Evolutionary conservation across 78 protist species (phyloP).

Genomic region (Planoprotostelium fungivorum): DNA sequence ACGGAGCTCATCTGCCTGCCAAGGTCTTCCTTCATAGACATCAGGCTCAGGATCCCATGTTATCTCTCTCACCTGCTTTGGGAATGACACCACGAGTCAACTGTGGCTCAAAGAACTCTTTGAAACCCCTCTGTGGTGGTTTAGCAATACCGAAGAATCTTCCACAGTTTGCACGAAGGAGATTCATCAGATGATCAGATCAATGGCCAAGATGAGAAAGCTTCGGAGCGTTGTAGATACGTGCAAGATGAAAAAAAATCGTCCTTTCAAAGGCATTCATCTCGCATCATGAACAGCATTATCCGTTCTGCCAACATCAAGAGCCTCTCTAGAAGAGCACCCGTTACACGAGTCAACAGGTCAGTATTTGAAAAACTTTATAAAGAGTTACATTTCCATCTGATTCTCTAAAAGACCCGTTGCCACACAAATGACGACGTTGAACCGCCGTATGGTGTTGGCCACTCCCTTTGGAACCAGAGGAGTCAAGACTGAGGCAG

Average conservation of each 20-base stretch:
- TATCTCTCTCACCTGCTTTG: constrained; percentile 17
- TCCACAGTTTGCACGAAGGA: background rate
- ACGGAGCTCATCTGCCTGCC: constrained; percentile 66
- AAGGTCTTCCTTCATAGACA: constrained; percentile 12
- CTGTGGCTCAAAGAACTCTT: constrained; percentile 38
- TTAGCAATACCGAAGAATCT: background rate
- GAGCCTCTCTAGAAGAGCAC: background rate
- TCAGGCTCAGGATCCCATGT: background rate
- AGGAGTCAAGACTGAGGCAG: background rate
- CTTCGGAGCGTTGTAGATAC: too few relatives aligned
- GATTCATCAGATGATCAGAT: too few relatives aligned
- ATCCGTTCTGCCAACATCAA: background rate
- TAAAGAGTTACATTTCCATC: too few relatives aligned
- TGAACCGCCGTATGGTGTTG: background rate
- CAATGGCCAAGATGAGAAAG: too few relatives aligned
- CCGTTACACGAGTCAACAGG: too few relatives aligned
- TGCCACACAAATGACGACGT: background rate
- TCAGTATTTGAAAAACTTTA: too few relatives aligned
- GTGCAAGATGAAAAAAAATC: too few relatives aligned
- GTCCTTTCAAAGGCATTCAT: background rate
- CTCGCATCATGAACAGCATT: background rate
- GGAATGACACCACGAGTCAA: constrained; percentile 35
- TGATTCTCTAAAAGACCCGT: background rate
- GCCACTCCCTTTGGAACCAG: background rate
- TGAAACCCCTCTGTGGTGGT: constrained; percentile 5